Evolutionary conservation across 169 alveolate genomes (phyloP), one percentile per base, ranked within the genome.

Genomic region (Plasmodium falciparum): DNA sequence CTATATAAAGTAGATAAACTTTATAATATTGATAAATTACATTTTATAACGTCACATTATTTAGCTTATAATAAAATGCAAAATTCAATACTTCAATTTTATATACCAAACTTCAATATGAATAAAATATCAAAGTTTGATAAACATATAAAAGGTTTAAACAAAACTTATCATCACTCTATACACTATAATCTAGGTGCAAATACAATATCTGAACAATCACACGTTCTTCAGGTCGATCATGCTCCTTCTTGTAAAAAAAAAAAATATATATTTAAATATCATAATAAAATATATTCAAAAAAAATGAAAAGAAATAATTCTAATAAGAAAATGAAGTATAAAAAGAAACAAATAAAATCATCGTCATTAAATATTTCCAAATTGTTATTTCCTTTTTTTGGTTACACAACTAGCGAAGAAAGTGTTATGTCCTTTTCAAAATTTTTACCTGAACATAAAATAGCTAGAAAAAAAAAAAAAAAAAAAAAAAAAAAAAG

Each of bases 391-490:
- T 54, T 52, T 24, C 59, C 15, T 45, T 29, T 73, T 5, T 54
- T 33, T 39, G 17, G 33, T 15, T 73, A 73, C 69, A 65, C 89
- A 26, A 56, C 71, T 12, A 56, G 74, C 29, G 89, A 50, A 9
- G 78, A 65, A 24, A 45, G 59, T 22, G n/a, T 6, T 33, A 54
- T 73, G 67, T 73, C 71, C 39, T 73, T 73, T 73, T 73, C 85
- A 6, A 76, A 63, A 63, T 76, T 76, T 76, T 76, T 76, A 47
- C 89, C 74, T 29, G 47, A 63, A 8, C 33, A 43, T 24, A 15
- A 74, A 74, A 26, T 12, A 13, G 17, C 50, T n/a, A 43, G 22
- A 74, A 74, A 59, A 74, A 74, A 59, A 59, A 59, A 74, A 8
- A 52, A 72, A 71, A 22, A 5, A 9, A 3, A 29, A 39, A 5